Evolutionary conservation across 495 filamentous ascomycete species (phyloP).

Genomic region (Talaromyces trachyspermus): DNA sequence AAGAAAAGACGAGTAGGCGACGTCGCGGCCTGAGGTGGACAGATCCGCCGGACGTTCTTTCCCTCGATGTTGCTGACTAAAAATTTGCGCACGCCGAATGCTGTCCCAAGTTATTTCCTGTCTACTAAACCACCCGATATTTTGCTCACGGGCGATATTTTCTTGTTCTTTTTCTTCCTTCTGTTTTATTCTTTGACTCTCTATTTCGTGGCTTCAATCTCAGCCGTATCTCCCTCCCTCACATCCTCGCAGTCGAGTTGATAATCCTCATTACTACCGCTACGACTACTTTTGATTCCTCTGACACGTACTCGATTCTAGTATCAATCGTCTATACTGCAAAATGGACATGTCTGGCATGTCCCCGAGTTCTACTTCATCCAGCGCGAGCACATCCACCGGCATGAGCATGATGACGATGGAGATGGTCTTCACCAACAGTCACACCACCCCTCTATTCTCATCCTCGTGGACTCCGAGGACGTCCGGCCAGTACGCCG

Average conservation of each 20-base stretch:
- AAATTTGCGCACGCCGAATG: constrained; percentile 3
- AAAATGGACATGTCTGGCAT: constrained; percentile 16
- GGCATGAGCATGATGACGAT: constrained; percentile 18
- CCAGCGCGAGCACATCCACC: neutral
- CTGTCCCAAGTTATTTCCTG: too few species aligned
- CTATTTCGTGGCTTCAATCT: too few species aligned
- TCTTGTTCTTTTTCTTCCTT: neutral
- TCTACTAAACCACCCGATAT: too few species aligned
- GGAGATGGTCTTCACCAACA: constrained; percentile 52
- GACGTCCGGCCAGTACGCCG: constrained; percentile 63
- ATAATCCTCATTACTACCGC: too few species aligned
- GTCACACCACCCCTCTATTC: constrained; percentile 64
- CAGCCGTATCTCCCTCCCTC: too few species aligned
- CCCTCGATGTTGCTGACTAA: neutral
- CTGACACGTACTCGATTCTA: too few species aligned
- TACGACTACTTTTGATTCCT: constrained; percentile 10
- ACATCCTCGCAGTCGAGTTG: too few species aligned
- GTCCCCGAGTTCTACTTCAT: constrained; percentile 14
- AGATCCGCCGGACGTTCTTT: neutral
- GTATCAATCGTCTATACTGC: neutral
- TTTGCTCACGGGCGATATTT: too few species aligned
- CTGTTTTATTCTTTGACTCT: neutral
- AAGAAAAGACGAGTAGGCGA: neutral
- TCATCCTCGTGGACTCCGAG: constrained; percentile 65
- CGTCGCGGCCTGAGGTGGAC: too few species aligned